Evolutionary conservation across 306 rosid species (phyloP).

Genomic region (Pterocarpus santalinus): DNA sequence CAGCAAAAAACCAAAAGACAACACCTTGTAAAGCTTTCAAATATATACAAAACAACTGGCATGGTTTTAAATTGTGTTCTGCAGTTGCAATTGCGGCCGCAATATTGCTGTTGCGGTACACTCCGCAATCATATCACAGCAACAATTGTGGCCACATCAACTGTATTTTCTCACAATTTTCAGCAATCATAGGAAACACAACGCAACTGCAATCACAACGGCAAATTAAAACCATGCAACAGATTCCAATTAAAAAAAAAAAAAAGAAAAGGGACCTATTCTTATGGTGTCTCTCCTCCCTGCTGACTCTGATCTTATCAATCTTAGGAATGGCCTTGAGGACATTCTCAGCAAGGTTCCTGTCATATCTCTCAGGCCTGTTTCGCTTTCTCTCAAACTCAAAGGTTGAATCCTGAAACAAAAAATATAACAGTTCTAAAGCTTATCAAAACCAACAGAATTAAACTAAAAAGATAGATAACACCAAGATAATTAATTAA

Average conservation of each 20-base stretch:
- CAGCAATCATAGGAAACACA: too few species aligned
- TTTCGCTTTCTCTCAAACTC: conserved; percentile 96
- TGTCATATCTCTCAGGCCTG: conserved; percentile 88
- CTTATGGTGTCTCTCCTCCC: conserved; percentile 61
- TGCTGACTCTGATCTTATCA: conserved; percentile 64
- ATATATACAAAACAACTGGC: neutral
- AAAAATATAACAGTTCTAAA: neutral
- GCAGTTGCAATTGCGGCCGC: too few species aligned
- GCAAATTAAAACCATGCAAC: too few species aligned
- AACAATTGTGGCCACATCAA: too few species aligned
- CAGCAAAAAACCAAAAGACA: conserved; percentile 33
- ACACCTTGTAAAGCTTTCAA: neutral
- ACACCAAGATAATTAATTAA: neutral
- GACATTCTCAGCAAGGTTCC: conserved; percentile 66
- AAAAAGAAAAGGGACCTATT: conserved; percentile 58
- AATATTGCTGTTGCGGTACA: too few species aligned
- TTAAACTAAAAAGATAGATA: neutral
- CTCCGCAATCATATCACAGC: too few species aligned
- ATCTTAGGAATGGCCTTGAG: conserved; percentile 82
- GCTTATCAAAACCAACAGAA: conserved; percentile 10
- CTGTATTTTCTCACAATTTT: too few species aligned
- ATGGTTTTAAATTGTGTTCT: too few species aligned
- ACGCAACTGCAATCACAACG: too few species aligned
- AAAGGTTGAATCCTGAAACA: conserved; percentile 77
- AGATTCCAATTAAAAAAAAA: too few species aligned